A percentile compares a stretch with the other conserved stretches of the same genome.
Evolutionary conservation across 805 yeast genomes (phyloP).

Genomic region (Debaryomyces tyrocola): DNA sequence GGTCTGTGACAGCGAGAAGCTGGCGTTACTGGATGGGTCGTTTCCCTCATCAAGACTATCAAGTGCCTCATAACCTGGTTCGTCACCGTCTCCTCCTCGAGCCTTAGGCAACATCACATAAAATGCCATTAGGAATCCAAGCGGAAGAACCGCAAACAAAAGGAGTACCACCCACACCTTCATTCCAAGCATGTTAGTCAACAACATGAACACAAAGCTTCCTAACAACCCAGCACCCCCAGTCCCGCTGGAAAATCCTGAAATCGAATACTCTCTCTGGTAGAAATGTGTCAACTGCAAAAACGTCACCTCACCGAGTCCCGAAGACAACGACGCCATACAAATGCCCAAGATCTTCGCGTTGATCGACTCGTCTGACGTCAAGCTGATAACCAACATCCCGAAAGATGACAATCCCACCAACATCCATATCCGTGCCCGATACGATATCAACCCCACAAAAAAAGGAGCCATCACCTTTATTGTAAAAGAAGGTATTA

Average conservation of each 20-base stretch:
- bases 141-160: constrained; percentile 55
- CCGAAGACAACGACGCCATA: constrained; percentile 81
- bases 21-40: constrained; percentile 1
- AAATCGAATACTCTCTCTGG: constrained; percentile 53
- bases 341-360: constrained; percentile 64
- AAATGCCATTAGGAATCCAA: constrained; percentile 44
- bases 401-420: constrained; percentile 66
- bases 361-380: constrained; percentile 25
- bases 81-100: constrained; percentile 3
- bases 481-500: constrained; percentile 73
- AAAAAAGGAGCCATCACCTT: constrained; percentile 79
- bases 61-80: constrained; percentile 1
- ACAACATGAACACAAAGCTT: constrained; percentile 63
- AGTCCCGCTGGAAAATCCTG: constrained; percentile 92
- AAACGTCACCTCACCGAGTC: constrained; percentile 88
- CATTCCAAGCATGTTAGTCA: constrained; percentile 69
- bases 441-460: constrained; percentile 65
- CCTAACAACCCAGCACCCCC: constrained; percentile 95
- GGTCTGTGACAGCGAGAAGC: background rate
- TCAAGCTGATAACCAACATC: constrained; percentile 65
- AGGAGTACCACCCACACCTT: constrained; percentile 56
- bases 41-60: constrained; percentile 4
- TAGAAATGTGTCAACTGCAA: constrained; percentile 82
- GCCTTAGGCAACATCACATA: constrained; percentile 24
- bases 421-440: constrained; percentile 50